Evolutionary conservation across 192 early-diverging fungal species (phyloP).

Genomic region (Coemansia sp.): DNA sequence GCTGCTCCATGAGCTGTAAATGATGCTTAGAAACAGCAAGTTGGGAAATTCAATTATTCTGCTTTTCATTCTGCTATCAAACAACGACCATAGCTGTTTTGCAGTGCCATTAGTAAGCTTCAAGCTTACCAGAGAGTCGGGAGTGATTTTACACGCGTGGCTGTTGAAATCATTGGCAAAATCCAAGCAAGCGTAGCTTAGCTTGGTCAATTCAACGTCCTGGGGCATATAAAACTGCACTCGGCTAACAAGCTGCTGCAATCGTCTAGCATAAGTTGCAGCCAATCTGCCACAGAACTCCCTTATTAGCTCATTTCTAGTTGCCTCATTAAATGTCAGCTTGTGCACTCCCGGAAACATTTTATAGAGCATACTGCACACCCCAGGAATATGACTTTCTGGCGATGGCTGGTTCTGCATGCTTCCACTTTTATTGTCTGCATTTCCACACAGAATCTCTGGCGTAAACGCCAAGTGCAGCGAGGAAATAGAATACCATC

Average conservation of each 20-base stretch:
- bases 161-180: neutral
- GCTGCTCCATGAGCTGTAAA: neutral
- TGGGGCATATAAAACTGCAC: neutral
- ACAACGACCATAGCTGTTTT: neutral
- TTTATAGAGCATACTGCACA: neutral
- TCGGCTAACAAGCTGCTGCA: neutral
- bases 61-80: neutral
- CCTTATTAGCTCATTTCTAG: neutral
- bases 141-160: neutral
- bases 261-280: neutral
- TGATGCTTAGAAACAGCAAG: neutral
- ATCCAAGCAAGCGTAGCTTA: neutral
- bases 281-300: slow-evolving; percentile 1
- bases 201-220: neutral
- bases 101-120: neutral
- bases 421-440: too few relatives aligned
- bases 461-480: neutral
- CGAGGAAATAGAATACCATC: neutral
- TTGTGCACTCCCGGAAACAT: neutral
- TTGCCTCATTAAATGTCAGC: neutral
- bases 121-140: neutral
- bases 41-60: neutral
- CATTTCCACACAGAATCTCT: too few relatives aligned
- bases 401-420: too few relatives aligned
- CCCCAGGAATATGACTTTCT: too few relatives aligned